Conservation (phyloP, 805 yeast species). For the Candida germanica region DNA sequence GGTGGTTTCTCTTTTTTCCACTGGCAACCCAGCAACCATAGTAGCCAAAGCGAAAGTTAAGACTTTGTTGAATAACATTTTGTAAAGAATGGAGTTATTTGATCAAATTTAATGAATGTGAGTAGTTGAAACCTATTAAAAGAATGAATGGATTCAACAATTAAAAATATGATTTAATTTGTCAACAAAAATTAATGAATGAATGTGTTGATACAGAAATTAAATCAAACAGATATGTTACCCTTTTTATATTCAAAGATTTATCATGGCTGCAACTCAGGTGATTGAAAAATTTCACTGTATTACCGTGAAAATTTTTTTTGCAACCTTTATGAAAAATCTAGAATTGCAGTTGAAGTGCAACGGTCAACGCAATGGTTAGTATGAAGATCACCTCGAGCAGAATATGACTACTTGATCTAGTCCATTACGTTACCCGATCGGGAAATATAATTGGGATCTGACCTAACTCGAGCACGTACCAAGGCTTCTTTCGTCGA, state of each 20-base stretch:
- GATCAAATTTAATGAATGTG: constrained; percentile 2
- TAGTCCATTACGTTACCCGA: constrained; percentile 1
- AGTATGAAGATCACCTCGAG: no score
- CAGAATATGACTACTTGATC: constrained; percentile 1
- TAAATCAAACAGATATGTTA: not conserved
- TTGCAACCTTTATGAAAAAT: not conserved
- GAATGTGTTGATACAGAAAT: constrained; percentile 2
- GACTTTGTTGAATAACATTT: constrained; percentile 11
- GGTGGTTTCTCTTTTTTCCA: constrained; percentile 31
- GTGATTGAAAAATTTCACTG: no score
- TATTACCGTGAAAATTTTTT: constrained; percentile 1
- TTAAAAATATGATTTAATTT: constrained; percentile 1
- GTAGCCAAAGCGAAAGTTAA: constrained; percentile 17
- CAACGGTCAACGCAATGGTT: not conserved
- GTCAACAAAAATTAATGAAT: constrained; percentile 3
- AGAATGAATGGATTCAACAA: constrained; percentile 2
- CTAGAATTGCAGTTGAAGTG: not conserved
- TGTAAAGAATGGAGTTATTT: no score
- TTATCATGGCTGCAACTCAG: not conserved
- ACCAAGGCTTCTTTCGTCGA: not conserved
- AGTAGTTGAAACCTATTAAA: not conserved
- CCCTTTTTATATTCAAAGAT: constrained; percentile 3
- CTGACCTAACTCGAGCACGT: not conserved
- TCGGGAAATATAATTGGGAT: constrained; percentile 1
- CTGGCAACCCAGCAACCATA: constrained; percentile 21